Evolutionary conservation across 108 stramenopile species (phyloP).

Genomic region (Nitzschia sp.): DNA sequence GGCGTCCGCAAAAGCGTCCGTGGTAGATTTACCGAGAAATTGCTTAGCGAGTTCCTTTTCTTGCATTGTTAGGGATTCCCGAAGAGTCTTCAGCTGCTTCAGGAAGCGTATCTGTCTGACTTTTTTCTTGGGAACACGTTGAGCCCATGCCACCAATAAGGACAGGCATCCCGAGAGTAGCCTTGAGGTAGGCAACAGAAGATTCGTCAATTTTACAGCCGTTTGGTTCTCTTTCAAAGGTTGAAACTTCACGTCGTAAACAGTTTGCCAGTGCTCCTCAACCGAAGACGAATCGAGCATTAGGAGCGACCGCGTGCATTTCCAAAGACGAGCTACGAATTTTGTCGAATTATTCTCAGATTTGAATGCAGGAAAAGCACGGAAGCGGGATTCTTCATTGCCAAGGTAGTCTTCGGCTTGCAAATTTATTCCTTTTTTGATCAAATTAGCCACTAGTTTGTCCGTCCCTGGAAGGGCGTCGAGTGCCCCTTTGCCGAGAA

Average conservation of each 20-base stretch:
- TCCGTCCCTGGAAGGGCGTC: constrained; percentile 19
- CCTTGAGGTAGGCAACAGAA: constrained; percentile 14
- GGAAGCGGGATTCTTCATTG: constrained; percentile 2
- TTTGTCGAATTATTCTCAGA: background rate
- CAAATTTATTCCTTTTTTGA: constrained; percentile 18
- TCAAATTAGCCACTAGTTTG: constrained; percentile 27
- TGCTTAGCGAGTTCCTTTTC: background rate
- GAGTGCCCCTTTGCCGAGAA: constrained; percentile 14
- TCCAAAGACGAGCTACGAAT: constrained; percentile 21
- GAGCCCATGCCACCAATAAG: constrained; percentile 16
- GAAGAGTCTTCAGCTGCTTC: constrained; percentile 26
- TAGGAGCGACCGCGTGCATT: background rate
- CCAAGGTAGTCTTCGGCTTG: constrained; percentile 17
- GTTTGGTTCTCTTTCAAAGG: background rate
- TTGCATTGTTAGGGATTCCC: background rate
- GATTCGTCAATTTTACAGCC: background rate
- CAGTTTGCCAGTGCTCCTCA: background rate
- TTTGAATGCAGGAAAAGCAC: constrained; percentile 2
- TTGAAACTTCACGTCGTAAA: background rate
- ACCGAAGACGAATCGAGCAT: background rate
- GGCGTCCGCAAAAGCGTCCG: constrained; percentile 21
- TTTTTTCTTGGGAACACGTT: constrained; percentile 26
- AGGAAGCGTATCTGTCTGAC: constrained; percentile 24
- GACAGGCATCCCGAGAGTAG: constrained; percentile 8
- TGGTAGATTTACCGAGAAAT: too few relatives aligned